phyloP scores from a whole-genome alignment of 148 eudicot genomes.

The Chenopodium quinoa region DNA sequence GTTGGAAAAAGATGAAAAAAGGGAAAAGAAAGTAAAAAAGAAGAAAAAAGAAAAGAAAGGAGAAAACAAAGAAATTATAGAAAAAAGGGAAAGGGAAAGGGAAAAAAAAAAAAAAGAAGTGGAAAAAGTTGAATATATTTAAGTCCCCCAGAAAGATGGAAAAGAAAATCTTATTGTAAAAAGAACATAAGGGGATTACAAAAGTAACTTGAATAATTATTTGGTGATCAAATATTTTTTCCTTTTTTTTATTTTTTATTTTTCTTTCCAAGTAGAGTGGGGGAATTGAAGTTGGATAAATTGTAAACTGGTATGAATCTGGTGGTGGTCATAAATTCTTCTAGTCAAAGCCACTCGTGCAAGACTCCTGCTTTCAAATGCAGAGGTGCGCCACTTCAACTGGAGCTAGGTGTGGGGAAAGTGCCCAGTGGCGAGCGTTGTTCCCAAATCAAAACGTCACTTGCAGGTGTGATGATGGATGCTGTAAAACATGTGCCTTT shows the following conservation, averaged over 20 bases:
- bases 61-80: not conserved
- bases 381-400: conserved; percentile 23
- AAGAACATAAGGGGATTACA: conserved; percentile 17
- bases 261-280: conserved; percentile 7
- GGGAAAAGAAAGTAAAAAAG: conserved; percentile 18
- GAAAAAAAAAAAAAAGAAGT: not conserved
- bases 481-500: conserved; percentile 25
- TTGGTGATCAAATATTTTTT: not conserved
- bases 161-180: conserved; percentile 1
- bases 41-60: not conserved
- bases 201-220: conserved; percentile 11
- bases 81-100: not conserved
- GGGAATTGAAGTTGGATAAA: conserved; percentile 18
- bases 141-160: conserved; percentile 26
- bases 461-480: conserved; percentile 35
- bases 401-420: conserved; percentile 30
- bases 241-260: not conserved
- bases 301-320: conserved; percentile 4
- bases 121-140: conserved; percentile 11
- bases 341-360: conserved; percentile 11
- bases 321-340: conserved; percentile 18
- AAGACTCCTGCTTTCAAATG: conserved; percentile 25
- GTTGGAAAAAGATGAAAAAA: conserved; percentile 13
- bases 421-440: conserved; percentile 31
- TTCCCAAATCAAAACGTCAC: conserved; percentile 12